Conservation (phyloP, 106 monocot genomes). For the Phalaenopsis equestris region DNA sequence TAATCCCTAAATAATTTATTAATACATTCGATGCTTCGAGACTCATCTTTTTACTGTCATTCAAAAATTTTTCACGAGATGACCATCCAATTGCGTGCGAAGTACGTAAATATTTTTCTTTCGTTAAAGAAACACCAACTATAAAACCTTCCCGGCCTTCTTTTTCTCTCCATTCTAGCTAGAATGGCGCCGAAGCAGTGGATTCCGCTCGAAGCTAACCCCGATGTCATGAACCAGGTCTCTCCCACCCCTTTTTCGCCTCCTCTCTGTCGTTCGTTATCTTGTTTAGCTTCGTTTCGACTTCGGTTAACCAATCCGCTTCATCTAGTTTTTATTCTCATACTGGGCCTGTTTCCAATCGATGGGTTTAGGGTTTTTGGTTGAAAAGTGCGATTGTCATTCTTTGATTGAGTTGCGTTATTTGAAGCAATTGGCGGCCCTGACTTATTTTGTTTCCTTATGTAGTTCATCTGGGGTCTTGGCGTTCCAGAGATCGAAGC, state of each 20-base stretch:
- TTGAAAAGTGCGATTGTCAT: not conserved
- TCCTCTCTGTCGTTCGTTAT: not conserved
- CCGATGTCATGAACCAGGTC: slow-evolving; percentile 39
- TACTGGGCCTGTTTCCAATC: not conserved
- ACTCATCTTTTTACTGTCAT: too few species aligned
- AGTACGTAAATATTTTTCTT: too few species aligned
- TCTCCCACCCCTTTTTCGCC: not conserved
- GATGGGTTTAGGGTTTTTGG: not conserved
- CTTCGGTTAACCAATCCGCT: not conserved
- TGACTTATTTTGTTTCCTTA: not conserved
- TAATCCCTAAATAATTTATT: too few species aligned
- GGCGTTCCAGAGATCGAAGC: slow-evolving; percentile 66
- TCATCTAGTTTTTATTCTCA: not conserved
- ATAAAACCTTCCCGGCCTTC: not conserved
- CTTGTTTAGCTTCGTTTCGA: not conserved
- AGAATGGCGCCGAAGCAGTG: slow-evolving; percentile 22
- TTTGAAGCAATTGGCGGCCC: not conserved
- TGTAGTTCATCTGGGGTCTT: slow-evolving; percentile 82
- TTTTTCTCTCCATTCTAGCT: not conserved
- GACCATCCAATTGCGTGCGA: too few species aligned
- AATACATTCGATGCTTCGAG: too few species aligned
- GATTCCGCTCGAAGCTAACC: slow-evolving; percentile 39
- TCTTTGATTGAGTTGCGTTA: not conserved
- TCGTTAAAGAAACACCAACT: too few species aligned
- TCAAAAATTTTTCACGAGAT: too few species aligned